phyloP scores from a whole-genome alignment of 257 asterid species.

The Gentiana macrophylla region DNA sequence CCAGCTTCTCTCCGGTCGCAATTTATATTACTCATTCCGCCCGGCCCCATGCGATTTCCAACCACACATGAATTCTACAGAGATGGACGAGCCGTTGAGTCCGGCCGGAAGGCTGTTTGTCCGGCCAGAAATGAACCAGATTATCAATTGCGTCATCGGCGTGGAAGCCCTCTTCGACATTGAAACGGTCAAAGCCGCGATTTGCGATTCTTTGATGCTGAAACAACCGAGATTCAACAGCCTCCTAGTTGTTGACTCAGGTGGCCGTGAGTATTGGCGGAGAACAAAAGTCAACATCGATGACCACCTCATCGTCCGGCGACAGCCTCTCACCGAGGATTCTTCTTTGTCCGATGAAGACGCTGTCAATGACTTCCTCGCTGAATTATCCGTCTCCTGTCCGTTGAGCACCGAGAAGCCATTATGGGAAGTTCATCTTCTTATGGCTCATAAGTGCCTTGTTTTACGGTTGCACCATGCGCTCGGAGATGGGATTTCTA shows the following conservation, averaged over 20 bases:
- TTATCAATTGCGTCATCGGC: constrained; percentile 42
- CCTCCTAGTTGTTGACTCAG: constrained; percentile 41
- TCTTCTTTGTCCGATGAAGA: constrained; percentile 35
- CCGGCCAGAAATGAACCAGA: constrained; percentile 35
- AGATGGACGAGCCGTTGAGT: constrained; percentile 48
- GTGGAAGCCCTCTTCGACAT: constrained; percentile 25
- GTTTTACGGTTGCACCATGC: constrained; percentile 73
- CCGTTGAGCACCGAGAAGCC: constrained; percentile 55
- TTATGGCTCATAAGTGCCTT: constrained; percentile 40
- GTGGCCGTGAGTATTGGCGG: constrained; percentile 61
- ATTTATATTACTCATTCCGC: too few relatives aligned
- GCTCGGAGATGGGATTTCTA: constrained; percentile 74
- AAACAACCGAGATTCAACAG: constrained; percentile 66
- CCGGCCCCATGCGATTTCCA: too few relatives aligned
- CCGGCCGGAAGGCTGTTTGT: constrained; percentile 65
- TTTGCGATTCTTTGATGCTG: constrained; percentile 35
- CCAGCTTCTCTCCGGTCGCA: too few relatives aligned
- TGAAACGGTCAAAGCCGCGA: constrained; percentile 24
- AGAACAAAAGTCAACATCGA: constrained; percentile 40
- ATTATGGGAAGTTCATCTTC: constrained; percentile 61
- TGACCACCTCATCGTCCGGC: constrained; percentile 41
- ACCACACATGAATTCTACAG: neutral
- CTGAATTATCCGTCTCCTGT: constrained; percentile 39
- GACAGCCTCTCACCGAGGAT: constrained; percentile 20
- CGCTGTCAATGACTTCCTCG: constrained; percentile 45